Evolutionary conservation across 805 yeast species (phyloP).

Genomic region (Lipomyces anomalus): DNA sequence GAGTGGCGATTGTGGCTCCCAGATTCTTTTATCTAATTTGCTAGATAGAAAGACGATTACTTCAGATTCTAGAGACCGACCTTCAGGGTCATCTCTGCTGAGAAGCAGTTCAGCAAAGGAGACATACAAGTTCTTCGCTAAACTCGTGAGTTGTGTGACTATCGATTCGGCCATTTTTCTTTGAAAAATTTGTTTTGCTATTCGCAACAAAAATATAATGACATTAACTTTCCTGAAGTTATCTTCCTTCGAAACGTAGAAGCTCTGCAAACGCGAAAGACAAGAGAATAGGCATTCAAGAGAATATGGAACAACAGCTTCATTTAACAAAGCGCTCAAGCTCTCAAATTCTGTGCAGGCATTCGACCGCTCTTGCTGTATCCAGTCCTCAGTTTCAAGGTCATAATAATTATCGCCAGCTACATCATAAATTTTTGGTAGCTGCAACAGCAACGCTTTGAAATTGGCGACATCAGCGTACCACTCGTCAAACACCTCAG

Average conservation of each 20-base stretch:
- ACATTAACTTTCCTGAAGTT: too few species aligned
- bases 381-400: slow-evolving; percentile 4
- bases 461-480: slow-evolving; percentile 5
- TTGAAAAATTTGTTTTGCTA: slow-evolving; percentile 10
- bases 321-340: slow-evolving; percentile 1
- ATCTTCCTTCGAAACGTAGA: too few species aligned
- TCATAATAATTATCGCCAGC: slow-evolving; percentile 9
- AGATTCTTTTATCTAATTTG: too few species aligned
- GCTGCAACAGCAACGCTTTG: not conserved
- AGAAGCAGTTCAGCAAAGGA: too few species aligned
- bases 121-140: too few species aligned
- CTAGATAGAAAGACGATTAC: too few species aligned
- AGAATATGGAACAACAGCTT: not conserved
- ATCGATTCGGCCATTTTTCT: too few species aligned
- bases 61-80: too few species aligned
- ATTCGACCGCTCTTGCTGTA: not conserved
- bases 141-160: too few species aligned
- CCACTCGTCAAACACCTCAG: slow-evolving; percentile 9
- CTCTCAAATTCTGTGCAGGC: not conserved
- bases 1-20: too few species aligned
- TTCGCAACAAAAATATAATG: slow-evolving; percentile 6
- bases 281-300: not conserved
- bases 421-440: slow-evolving; percentile 4
- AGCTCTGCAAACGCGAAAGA: too few species aligned
- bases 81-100: too few species aligned